Evolutionary conservation across 225 moss, liverwort and hornwort species (phyloP), one percentile per base, ranked within the genome.

Genomic region (Straminergon stramineum): DNA sequence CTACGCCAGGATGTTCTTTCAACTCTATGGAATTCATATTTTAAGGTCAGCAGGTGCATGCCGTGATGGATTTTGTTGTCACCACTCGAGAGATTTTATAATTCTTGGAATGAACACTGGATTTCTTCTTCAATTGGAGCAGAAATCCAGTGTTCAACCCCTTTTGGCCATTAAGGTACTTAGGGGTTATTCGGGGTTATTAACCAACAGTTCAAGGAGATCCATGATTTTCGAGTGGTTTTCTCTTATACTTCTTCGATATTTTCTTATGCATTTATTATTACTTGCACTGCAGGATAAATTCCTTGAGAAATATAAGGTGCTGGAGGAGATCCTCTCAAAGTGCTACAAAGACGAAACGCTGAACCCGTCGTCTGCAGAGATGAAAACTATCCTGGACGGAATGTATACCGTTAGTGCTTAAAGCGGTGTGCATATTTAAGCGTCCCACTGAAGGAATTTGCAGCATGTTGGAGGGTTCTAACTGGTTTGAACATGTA

Each of bases 291-390:
- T 89, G 87, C 89, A 93, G 93, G 84, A 69, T 20, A 88, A 74
- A 77, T 98, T 98, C 87, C 85, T 98, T 79, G 95, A 98, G 79
- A 96, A 98, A 88, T 98, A 98, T 84, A 97, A 97, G 93, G 90
- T 91, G 55, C 85, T 98, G 90, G 98, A 98, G 91, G 94, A 93
- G 45, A 91, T 97, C 37, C 92, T 98, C 55, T 81, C 89, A 19
- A 95, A 96, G 91, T 98, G 98, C 92, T 98, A 98, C 91, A 91
- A 93, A 43, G 92, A 90, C 20, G 98, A 97, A 88, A n/a, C 92
- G 60, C 90, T 98, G 51, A 92, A 78, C 82, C 96, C 95, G 51
- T 93, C 97, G 66, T 93, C 93, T 67, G 88, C 88, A n/a, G 96
- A 98, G 85, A 96, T 97, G 96, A 96, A 94, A 90, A 90, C 84